Conservation (phyloP, 2,329 filamentous ascomycete species). For the Paecilomyces variotii region DNA sequence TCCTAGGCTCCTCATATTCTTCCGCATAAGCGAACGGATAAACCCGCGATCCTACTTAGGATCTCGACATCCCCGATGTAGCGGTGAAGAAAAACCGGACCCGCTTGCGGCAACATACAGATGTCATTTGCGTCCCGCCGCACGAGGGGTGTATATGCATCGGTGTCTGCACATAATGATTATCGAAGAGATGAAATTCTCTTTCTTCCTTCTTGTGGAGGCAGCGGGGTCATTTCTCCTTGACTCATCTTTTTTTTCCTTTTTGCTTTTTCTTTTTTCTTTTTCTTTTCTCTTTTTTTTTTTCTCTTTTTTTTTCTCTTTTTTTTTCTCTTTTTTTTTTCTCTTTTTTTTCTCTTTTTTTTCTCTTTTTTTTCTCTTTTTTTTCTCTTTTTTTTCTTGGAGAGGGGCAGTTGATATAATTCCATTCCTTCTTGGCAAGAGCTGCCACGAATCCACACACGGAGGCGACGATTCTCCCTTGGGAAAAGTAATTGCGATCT, state of each 20-base stretch:
- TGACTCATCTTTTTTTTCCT: not conserved
- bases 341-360: too few species aligned
- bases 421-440: not conserved
- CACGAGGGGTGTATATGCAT: not conserved
- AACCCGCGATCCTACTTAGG: not conserved
- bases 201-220: not conserved
- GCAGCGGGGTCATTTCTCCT: not conserved
- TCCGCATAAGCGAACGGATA: not conserved
- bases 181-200: not conserved
- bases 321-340: not conserved
- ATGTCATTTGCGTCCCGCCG: not conserved
- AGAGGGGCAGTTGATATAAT: not conserved
- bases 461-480: not conserved
- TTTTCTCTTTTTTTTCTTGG: not conserved
- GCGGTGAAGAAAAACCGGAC: constrained; percentile 1
- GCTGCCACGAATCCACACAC: not conserved
- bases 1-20: not conserved
- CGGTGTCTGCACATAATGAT: not conserved
- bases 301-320: not conserved
- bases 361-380: too few species aligned
- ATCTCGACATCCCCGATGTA: not conserved
- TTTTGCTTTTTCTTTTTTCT: too few species aligned
- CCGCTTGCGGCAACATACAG: not conserved
- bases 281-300: too few species aligned
- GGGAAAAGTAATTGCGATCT: not conserved